phyloP scores from a whole-genome alignment of 306 rosid genomes.

The Rosa chinensis region DNA sequence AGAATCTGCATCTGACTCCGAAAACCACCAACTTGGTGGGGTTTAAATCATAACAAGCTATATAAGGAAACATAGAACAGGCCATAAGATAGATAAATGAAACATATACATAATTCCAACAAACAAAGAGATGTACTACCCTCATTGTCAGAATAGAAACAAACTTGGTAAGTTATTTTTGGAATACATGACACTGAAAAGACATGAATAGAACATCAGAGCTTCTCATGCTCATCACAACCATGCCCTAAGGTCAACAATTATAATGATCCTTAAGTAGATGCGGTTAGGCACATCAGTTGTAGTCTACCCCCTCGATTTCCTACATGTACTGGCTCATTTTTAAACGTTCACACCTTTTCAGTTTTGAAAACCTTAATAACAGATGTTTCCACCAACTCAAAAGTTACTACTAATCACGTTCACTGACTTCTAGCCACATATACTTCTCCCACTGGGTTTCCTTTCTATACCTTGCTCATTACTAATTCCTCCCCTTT shows the following conservation, averaged over 20 bases:
- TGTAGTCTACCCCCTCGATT: not conserved
- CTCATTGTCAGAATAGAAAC: not conserved
- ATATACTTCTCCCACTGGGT: not conserved
- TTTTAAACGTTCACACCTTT: not conserved
- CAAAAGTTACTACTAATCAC: not conserved
- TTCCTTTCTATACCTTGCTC: not conserved
- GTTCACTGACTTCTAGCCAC: not conserved
- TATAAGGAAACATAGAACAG: not conserved
- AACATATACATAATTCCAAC: not conserved
- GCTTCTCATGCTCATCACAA: not conserved
- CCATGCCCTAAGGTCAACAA: not conserved
- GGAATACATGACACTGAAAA: not conserved
- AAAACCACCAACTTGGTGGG: conserved; percentile 17
- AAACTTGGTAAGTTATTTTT: not conserved
- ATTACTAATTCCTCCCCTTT: not conserved
- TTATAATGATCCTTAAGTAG: not conserved
- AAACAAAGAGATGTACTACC: not conserved
- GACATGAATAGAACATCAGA: not conserved
- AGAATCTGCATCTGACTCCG: conserved; percentile 24
- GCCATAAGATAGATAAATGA: not conserved
- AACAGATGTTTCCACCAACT: not conserved
- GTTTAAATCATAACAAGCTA: not conserved
- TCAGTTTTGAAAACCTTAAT: not conserved
- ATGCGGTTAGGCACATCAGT: not conserved
- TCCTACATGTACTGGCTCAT: not conserved